These are phyloP conservation scores for Yamadazyma akitaensis DNA, from an alignment of 805 yeast genomes.

Conservation along the genomic window DNA sequence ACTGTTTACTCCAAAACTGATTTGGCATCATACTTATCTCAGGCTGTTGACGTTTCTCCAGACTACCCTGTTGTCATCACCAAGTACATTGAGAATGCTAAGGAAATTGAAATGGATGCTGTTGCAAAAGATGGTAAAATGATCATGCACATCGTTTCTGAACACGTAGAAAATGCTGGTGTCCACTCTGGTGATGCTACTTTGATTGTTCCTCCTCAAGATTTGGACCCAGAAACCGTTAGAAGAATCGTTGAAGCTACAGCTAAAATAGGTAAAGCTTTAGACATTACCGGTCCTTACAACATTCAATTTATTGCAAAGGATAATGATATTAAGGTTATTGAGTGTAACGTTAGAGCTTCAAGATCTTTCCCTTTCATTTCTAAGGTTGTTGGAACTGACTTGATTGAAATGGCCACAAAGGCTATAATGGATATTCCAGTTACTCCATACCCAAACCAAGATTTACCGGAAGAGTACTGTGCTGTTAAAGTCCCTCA, in stretches of 20 bases:
- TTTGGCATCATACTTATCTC: slow-evolving; percentile 78
- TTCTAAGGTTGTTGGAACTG: slow-evolving; percentile 91
- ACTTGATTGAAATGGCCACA: slow-evolving; percentile 93
- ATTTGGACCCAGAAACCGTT: slow-evolving; percentile 84
- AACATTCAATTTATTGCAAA: slow-evolving; percentile 91
- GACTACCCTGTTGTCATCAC: slow-evolving; percentile 98
- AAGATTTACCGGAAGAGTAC: slow-evolving; percentile 85
- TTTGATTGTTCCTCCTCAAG: slow-evolving; percentile 87
- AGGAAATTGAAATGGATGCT: slow-evolving; percentile 96
- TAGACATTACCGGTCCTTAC: slow-evolving; percentile 96
- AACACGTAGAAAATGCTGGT: slow-evolving; percentile 98
- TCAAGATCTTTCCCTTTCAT: slow-evolving; percentile 99
- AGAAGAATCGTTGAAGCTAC: slow-evolving; percentile 90
- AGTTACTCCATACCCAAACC: slow-evolving; percentile 84
- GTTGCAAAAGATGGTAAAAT: slow-evolving; percentile 89
- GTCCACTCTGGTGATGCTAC: slow-evolving; percentile 99
- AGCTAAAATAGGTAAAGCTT: slow-evolving; percentile 89
- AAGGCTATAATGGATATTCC: slow-evolving; percentile 84
- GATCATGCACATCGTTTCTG: slow-evolving; percentile 92
- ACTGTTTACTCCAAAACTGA: slow-evolving; percentile 90
- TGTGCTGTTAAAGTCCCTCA: slow-evolving; percentile 89
- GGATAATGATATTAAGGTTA: slow-evolving; percentile 74
- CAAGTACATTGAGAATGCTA: slow-evolving; percentile 92
- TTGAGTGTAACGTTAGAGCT: slow-evolving; percentile 98
- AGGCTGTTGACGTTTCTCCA: slow-evolving; percentile 96